Evolutionary conservation across 1,284 basidiomycete species (phyloP).

Genomic region (Cryptococcus neoformans): DNA sequence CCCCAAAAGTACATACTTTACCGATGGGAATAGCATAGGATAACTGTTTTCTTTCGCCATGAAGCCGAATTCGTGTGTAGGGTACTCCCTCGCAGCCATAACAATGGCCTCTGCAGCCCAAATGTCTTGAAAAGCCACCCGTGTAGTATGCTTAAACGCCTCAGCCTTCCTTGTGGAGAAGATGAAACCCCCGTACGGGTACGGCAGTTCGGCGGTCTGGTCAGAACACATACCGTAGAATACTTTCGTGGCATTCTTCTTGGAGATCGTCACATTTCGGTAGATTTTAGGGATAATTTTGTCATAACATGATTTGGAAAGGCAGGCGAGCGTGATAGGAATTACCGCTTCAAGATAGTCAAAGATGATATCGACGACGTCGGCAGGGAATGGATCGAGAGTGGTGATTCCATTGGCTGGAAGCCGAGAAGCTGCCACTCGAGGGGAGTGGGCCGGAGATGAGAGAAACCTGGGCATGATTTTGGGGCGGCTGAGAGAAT

Average conservation of each 20-base stretch:
- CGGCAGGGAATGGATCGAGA: not conserved
- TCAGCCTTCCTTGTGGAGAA: constrained; percentile 1
- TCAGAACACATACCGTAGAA: constrained; percentile 2
- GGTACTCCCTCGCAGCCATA: not conserved
- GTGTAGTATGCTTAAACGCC: not conserved
- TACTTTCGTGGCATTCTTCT: not conserved
- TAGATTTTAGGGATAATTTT: not conserved
- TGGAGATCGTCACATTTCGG: not conserved
- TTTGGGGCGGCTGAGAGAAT: not conserved
- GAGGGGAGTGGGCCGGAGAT: not conserved
- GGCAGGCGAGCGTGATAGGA: not conserved
- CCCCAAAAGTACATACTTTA: not conserved
- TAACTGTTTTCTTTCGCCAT: constrained; percentile 1
- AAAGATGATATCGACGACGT: constrained; percentile 3
- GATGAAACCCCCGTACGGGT: constrained; percentile 1
- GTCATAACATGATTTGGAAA: constrained; percentile 1
- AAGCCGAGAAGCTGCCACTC: not conserved
- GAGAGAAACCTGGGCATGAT: not conserved
- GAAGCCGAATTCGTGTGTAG: constrained; percentile 3
- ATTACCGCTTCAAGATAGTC: not conserved
- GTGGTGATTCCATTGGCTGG: not conserved
- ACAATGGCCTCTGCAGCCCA: constrained; percentile 3
- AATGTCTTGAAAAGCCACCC: not conserved
- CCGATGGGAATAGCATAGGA: constrained; percentile 1
- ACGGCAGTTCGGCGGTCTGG: constrained; percentile 3